phyloP scores from a whole-genome alignment of 1,284 basidiomycete genomes.

The Tilletia walkeri region DNA sequence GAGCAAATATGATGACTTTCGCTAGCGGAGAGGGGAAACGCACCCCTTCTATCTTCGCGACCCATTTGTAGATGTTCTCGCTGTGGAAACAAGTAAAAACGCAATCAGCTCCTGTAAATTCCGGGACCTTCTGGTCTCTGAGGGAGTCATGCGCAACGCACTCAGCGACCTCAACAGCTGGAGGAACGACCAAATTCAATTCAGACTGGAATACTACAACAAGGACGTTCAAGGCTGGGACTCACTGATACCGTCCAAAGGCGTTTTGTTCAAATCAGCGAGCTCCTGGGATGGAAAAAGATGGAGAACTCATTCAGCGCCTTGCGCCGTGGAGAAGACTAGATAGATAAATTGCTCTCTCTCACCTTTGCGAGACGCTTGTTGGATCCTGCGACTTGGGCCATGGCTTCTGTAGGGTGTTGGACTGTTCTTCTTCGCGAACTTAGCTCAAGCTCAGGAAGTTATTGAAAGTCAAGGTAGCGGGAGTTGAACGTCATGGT shows the following conservation, averaged over 20 bases:
- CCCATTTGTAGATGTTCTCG: slow-evolving; percentile 47
- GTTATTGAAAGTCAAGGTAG: too few species aligned
- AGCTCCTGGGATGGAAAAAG: slow-evolving; percentile 29
- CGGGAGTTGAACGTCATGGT: too few species aligned
- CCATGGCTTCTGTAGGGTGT: background rate
- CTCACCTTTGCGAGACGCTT: slow-evolving; percentile 26
- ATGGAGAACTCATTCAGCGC: background rate
- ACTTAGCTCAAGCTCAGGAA: too few species aligned
- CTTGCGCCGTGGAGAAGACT: background rate
- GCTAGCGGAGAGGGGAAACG: background rate
- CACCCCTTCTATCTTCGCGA: slow-evolving; percentile 37
- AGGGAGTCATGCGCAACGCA: slow-evolving; percentile 12
- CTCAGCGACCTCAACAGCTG: slow-evolving; percentile 38
- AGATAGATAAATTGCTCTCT: background rate
- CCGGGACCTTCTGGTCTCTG: too few species aligned
- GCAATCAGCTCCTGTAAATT: too few species aligned
- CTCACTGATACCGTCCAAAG: slow-evolving; percentile 36
- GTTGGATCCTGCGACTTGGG: slow-evolving; percentile 17
- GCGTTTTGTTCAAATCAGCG: slow-evolving; percentile 39
- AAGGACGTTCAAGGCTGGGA: background rate
- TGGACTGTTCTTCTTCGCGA: background rate
- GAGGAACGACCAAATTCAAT: background rate
- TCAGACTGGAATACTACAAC: too few species aligned
- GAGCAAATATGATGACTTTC: background rate
- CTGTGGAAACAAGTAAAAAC: background rate